Evolutionary conservation across 2,329 filamentous ascomycete genomes (phyloP).

Genomic region (Arthroderma uncinatum): DNA sequence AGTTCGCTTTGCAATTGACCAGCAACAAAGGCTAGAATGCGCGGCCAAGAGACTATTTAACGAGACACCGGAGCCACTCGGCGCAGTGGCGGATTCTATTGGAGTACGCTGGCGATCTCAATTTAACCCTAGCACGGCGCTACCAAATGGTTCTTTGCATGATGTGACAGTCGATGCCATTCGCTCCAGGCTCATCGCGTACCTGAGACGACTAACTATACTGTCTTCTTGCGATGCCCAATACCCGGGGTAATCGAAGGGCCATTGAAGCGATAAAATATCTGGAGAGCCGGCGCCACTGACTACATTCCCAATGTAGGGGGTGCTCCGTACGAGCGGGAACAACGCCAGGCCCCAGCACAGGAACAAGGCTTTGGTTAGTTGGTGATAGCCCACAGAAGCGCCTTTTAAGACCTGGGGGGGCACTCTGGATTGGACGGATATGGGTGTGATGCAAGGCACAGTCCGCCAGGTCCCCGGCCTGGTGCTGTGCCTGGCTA

Average conservation of each 20-base stretch:
- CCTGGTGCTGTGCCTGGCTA: background rate
- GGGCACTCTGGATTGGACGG: background rate
- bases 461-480: background rate
- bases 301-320: too few relatives aligned
- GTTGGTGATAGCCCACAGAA: background rate
- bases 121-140: background rate
- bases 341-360: background rate
- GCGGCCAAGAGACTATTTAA: background rate
- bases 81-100: background rate
- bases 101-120: conserved; percentile 2
- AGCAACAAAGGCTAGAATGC: background rate
- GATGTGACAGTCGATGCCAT: background rate
- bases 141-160: background rate
- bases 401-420: background rate
- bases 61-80: background rate
- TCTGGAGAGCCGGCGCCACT: too few relatives aligned
- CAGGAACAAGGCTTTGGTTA: background rate
- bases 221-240: too few relatives aligned
- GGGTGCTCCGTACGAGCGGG: too few relatives aligned
- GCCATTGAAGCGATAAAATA: too few relatives aligned
- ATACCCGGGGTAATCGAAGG: too few relatives aligned
- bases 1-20: background rate
- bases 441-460: background rate
- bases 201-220: too few relatives aligned
- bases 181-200: background rate